Base-by-base conservation (phyloP, 352 stramenopile species). In the Paralagenidium karlingii region DNA sequence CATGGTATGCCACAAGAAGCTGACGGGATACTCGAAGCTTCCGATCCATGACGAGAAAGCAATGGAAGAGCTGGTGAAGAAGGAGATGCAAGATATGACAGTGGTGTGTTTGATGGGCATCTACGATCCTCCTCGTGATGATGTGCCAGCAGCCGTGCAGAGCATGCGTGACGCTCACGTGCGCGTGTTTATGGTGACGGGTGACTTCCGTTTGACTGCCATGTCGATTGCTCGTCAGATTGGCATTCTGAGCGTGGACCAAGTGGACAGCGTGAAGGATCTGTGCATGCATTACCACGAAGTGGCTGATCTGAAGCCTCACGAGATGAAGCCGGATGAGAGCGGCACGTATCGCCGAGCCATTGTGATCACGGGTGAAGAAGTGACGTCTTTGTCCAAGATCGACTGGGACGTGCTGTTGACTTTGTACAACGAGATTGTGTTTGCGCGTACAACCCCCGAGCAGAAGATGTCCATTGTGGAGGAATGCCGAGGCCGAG, bases 391-490 rank as follows among this genome's bases (percentile, higher is more conserved):
- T n/a, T n/a, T n/a, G n/a, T n/a, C n/a, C n/a, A n/a, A n/a, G n/a
- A n/a, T n/a, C n/a, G n/a, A n/a, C n/a, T n/a, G n/a, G n/a, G n/a
- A n/a, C n/a, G n/a, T n/a, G n/a, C n/a, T n/a, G n/a, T n/a, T n/a
- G n/a, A n/a, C n/a, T n/a, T n/a, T n/a, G n/a, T n/a, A n/a, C n/a
- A n/a, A n/a, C n/a, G n/a, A n/a, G 34, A 79, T 97, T 26, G 92
- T 98, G 9, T 99, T 98, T 53, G 93, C 92, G 9, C 81, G 93
- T 44, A 89, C 87, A 3, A 94, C 77, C 8, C 90, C 93, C 15
- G 55, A 96, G 47, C 67, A 95, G 49, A 96, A 96, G 61, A 57
- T 94, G n/a, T n/a, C n/a, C n/a, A n/a, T n/a, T n/a, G n/a, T n/a
- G n/a, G n/a, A n/a, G n/a, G n/a, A n/a, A n/a, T n/a, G n/a, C n/a